Percentiles rank a stretch among this genome's conserved stretches.
Conservation (phyloP, 148 eudicot species). For the Rhododendron kiyosumense region DNA sequence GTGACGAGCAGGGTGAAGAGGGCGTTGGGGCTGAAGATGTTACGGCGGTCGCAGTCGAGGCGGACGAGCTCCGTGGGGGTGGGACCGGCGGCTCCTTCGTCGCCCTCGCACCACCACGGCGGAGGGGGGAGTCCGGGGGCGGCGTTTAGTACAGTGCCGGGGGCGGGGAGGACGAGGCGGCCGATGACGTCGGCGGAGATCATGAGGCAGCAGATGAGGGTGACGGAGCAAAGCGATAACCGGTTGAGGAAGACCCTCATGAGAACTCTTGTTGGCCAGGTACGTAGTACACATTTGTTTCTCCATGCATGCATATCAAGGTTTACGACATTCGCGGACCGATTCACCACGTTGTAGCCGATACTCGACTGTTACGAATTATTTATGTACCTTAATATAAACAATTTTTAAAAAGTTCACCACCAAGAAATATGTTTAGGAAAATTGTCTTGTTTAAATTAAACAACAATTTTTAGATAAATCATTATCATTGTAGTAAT, state of each 20-base stretch:
- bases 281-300: conserved; percentile 29
- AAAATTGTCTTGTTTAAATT: too few relatives aligned
- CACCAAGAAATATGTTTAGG: too few relatives aligned
- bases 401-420: background rate
- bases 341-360: too few relatives aligned
- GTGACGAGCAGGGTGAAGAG: conserved; percentile 70
- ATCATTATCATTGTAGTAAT: too few relatives aligned
- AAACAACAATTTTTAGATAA: too few relatives aligned
- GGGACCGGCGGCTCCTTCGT: conserved; percentile 27
- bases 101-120: conserved; percentile 20
- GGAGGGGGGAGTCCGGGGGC: conserved; percentile 37
- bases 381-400: too few relatives aligned
- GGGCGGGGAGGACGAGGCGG: conserved; percentile 24
- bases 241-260: conserved; percentile 87
- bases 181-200: conserved; percentile 95
- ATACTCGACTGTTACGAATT: too few relatives aligned
- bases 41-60: conserved; percentile 44
- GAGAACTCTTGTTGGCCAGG: conserved; percentile 98
- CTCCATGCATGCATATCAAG: background rate
- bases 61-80: conserved; percentile 24
- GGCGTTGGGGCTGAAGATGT: conserved; percentile 65
- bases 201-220: conserved; percentile 95
- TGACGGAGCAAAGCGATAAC: conserved; percentile 80
- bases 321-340: too few relatives aligned
- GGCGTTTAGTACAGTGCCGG: conserved; percentile 34